Conservation (phyloP, 495 filamentous ascomycete genomes). For the Xylaria curta region DNA sequence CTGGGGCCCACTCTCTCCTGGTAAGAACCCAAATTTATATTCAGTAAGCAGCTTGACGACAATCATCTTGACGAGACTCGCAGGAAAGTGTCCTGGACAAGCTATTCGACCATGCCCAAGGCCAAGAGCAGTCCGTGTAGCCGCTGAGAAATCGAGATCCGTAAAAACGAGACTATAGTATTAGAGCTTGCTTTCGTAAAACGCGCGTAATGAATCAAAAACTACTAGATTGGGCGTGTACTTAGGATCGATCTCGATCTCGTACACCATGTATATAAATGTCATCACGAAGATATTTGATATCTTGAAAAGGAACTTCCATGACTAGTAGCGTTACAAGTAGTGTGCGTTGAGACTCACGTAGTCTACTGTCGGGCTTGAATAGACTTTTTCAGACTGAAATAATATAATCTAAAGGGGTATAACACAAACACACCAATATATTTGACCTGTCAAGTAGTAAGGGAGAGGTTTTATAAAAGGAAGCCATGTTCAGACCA, state of each 20-base stretch:
- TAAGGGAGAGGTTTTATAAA: too few species aligned
- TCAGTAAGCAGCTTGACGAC: conserved; percentile 32
- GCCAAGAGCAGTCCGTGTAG: conserved; percentile 18
- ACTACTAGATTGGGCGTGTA: conserved; percentile 24
- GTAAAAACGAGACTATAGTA: not conserved
- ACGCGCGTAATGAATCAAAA: conserved; percentile 36
- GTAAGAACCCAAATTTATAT: conserved; percentile 31
- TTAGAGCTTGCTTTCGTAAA: conserved; percentile 12
- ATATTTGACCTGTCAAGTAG: not conserved
- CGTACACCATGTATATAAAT: conserved; percentile 23
- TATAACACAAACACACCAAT: not conserved
- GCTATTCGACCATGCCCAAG: conserved; percentile 37
- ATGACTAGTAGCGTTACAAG: conserved; percentile 15
- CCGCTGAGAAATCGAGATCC: conserved; percentile 24
- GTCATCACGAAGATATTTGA: conserved; percentile 27
- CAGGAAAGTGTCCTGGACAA: conserved; percentile 38
- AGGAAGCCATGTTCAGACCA: not conserved
- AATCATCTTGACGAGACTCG: conserved; percentile 33
- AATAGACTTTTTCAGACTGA: conserved; percentile 7
- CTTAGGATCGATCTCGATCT: conserved; percentile 33
- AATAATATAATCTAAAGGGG: not conserved
- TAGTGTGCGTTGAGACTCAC: conserved; percentile 26
- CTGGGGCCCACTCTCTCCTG: conserved; percentile 24
- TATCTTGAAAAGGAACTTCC: conserved; percentile 24
- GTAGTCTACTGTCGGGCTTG: conserved; percentile 27